Evolutionary conservation across 2,329 filamentous ascomycete genomes (phyloP).

Genomic region (Apiospora aurea): DNA sequence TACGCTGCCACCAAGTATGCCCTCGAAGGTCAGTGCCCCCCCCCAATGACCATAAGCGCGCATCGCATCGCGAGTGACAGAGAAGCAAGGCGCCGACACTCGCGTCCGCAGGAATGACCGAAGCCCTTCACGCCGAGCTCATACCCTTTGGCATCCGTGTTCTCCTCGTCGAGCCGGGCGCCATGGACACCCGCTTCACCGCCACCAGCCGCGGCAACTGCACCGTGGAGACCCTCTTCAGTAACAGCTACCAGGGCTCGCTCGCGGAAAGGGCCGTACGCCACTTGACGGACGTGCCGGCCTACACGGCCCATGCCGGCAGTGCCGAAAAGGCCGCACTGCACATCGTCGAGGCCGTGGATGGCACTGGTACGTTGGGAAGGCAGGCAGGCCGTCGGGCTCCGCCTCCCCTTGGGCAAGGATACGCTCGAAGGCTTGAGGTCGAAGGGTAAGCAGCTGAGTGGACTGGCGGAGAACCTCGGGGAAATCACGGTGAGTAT

Average conservation of each 20-base stretch:
- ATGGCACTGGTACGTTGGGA: slow-evolving; percentile 35
- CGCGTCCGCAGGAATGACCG: slow-evolving; percentile 33
- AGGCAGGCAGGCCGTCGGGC: slow-evolving; percentile 31
- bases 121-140: slow-evolving; percentile 35
- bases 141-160: slow-evolving; percentile 36
- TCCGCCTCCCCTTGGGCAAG: slow-evolving; percentile 29
- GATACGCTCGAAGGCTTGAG: slow-evolving; percentile 27
- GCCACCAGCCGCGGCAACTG: slow-evolving; percentile 25
- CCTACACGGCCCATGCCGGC: slow-evolving; percentile 19
- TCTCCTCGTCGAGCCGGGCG: slow-evolving; percentile 36
- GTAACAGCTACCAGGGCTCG: slow-evolving; percentile 34
- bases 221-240: slow-evolving; percentile 30
- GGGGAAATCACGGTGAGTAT: background rate
- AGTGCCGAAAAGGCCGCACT: slow-evolving; percentile 30
- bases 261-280: slow-evolving; percentile 27
- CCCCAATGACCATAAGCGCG: too few relatives aligned
- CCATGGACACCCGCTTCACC: slow-evolving; percentile 33
- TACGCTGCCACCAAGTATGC: slow-evolving; percentile 37
- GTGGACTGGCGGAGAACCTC: background rate
- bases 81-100: background rate
- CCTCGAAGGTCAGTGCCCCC: slow-evolving; percentile 33
- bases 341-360: slow-evolving; percentile 37
- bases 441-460: slow-evolving; percentile 21
- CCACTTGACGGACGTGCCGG: slow-evolving; percentile 21
- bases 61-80: too few relatives aligned